phyloP scores from a whole-genome alignment of 2,329 filamentous ascomycete genomes.

The Huntiella abstrusa region DNA sequence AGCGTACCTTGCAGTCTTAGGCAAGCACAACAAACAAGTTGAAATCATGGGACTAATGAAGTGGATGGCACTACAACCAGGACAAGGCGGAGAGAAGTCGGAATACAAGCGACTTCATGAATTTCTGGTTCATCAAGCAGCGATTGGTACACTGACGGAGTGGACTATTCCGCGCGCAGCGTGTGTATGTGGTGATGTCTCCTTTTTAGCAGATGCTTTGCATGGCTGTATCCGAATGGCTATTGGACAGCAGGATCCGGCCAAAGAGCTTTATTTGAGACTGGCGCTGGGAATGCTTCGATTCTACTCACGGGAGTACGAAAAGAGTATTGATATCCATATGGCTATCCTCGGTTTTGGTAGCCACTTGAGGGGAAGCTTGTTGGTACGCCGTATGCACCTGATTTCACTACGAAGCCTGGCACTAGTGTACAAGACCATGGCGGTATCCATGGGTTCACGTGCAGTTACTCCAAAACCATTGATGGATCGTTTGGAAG shows the following conservation, averaged over 20 bases:
- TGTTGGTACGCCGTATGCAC: constrained; percentile 22
- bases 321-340: constrained; percentile 19
- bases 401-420: constrained; percentile 23
- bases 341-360: constrained; percentile 21
- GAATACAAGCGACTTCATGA: constrained; percentile 16
- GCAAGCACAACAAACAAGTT: constrained; percentile 19
- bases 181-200: constrained; percentile 18
- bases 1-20: constrained; percentile 20
- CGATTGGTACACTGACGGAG: constrained; percentile 19
- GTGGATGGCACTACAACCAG: constrained; percentile 16
- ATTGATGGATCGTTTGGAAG: constrained; percentile 21
- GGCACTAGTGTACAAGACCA: constrained; percentile 21
- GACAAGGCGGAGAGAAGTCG: constrained; percentile 10
- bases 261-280: constrained; percentile 21
- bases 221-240: constrained; percentile 19
- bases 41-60: constrained; percentile 20
- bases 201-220: constrained; percentile 17
- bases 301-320: constrained; percentile 19
- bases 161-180: constrained; percentile 24
- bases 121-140: constrained; percentile 19
- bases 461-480: constrained; percentile 14
- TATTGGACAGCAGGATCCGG: constrained; percentile 18
- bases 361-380: constrained; percentile 22
- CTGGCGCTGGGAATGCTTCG: constrained; percentile 20
- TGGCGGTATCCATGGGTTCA: constrained; percentile 15